phyloP scores from a whole-genome alignment of 352 stramenopile species.

The Phytophthora europaea region DNA sequence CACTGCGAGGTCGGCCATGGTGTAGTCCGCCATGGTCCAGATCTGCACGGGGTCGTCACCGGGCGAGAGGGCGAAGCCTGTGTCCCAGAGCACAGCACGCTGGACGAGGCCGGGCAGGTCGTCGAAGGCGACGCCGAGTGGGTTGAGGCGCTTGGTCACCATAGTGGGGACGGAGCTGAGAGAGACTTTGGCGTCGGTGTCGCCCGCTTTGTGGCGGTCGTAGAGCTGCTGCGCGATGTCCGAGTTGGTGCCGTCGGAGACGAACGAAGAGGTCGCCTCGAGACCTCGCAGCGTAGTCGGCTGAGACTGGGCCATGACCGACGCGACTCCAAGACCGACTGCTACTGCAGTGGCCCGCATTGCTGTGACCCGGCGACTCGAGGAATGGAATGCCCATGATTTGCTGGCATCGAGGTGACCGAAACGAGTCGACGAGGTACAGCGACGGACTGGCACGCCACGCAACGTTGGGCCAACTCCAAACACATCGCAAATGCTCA shows the following conservation, averaged over 20 bases:
- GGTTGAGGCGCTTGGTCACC: slow-evolving; percentile 16
- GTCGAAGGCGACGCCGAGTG: slow-evolving; percentile 16
- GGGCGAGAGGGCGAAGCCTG: slow-evolving; percentile 38
- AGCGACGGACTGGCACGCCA: not conserved
- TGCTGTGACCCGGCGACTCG: slow-evolving; percentile 3
- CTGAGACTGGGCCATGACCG: not conserved
- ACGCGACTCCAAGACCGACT: slow-evolving; percentile 2
- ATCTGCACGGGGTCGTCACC: slow-evolving; percentile 28
- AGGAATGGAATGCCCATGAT: slow-evolving; percentile 24
- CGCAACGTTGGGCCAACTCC: not conserved
- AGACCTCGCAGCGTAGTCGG: slow-evolving; percentile 20
- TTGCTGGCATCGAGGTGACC: not conserved
- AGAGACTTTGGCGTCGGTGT: slow-evolving; percentile 13
- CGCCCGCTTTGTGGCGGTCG: slow-evolving; percentile 27
- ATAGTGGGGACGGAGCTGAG: slow-evolving; percentile 15
- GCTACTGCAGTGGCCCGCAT: slow-evolving; percentile 2
- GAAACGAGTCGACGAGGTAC: not conserved
- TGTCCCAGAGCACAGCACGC: slow-evolving; percentile 49
- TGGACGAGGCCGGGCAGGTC: slow-evolving; percentile 41
- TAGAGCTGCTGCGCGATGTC: slow-evolving; percentile 48
- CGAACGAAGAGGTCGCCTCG: slow-evolving; percentile 21
- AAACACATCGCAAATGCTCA: not conserved
- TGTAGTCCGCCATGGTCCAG: slow-evolving; percentile 27
- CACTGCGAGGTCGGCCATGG: slow-evolving; percentile 40
- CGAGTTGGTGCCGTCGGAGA: slow-evolving; percentile 47